phyloP scores from a whole-genome alignment of 805 yeast species.

The Priceomyces haplophilus region DNA sequence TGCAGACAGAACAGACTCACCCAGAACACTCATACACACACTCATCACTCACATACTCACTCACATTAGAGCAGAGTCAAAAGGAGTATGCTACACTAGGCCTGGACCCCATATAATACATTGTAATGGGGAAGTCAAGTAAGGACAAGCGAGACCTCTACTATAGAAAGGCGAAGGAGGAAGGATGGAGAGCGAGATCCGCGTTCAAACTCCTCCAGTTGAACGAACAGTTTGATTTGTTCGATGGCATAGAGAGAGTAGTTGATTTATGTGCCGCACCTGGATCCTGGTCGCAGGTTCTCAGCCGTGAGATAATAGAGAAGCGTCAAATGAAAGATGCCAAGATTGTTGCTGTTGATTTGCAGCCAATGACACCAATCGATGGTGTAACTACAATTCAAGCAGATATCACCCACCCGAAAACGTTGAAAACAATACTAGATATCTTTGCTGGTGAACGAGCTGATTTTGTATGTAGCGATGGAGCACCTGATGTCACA shows the following conservation, averaged over 20 bases:
- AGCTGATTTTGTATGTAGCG: conserved; percentile 94
- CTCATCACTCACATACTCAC: too few species aligned
- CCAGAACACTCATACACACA: too few species aligned
- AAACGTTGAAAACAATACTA: conserved; percentile 71
- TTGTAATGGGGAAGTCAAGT: conserved; percentile 96
- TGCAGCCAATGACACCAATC: conserved; percentile 98
- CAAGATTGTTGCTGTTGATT: conserved; percentile 88
- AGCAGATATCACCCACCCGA: conserved; percentile 97
- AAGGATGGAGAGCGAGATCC: conserved; percentile 96
- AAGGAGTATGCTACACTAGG: too few species aligned
- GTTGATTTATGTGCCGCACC: conserved; percentile 99
- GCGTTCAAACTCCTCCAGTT: conserved; percentile 91
- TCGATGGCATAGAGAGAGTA: conserved; percentile 72
- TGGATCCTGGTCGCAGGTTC: conserved; percentile 97
- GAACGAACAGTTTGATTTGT: conserved; percentile 83
- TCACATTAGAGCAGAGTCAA: too few species aligned
- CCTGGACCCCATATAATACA: too few species aligned
- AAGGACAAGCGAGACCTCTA: conserved; percentile 93
- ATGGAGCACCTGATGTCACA: conserved; percentile 99
- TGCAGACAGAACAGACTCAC: too few species aligned
- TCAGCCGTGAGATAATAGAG: conserved; percentile 63
- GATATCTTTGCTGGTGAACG: conserved; percentile 85
- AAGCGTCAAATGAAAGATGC: conserved; percentile 43
- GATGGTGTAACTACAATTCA: conserved; percentile 85
- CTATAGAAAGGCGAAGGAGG: conserved; percentile 92